phyloP scores from a whole-genome alignment of 2,329 filamentous ascomycete species.

The Saccharata proteae region DNA sequence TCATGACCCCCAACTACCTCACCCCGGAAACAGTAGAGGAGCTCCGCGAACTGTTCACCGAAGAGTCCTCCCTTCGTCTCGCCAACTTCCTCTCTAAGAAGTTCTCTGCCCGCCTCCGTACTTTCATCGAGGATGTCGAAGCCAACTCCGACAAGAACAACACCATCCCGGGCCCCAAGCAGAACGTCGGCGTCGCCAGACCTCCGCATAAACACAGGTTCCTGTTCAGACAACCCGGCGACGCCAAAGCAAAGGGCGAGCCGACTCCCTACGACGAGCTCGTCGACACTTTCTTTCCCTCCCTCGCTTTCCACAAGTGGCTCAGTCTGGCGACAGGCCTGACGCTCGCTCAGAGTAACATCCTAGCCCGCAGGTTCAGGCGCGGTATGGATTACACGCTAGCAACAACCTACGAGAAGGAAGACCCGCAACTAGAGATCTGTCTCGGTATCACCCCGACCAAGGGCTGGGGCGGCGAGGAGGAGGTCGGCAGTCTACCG shows the following conservation, averaged over 20 bases:
- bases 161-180: constrained; percentile 19
- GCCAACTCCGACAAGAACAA: constrained; percentile 42
- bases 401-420: constrained; percentile 66
- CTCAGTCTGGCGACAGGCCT: constrained; percentile 71
- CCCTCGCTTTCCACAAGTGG: constrained; percentile 79
- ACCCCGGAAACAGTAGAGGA: constrained; percentile 84
- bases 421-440: constrained; percentile 69
- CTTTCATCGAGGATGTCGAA: constrained; percentile 48
- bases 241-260: constrained; percentile 20
- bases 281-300: constrained; percentile 71
- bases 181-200: constrained; percentile 51
- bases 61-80: constrained; percentile 74
- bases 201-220: constrained; percentile 95
- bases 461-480: constrained; percentile 59
- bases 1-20: constrained; percentile 79
- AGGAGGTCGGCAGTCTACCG: constrained; percentile 25
- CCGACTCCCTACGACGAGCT: constrained; percentile 55
- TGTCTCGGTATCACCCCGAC: constrained; percentile 81
- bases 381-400: constrained; percentile 84
- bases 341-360: constrained; percentile 57
- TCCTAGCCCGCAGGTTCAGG: constrained; percentile 79
- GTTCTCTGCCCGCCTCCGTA: constrained; percentile 59
- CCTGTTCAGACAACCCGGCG: constrained; percentile 57
- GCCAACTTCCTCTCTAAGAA: constrained; percentile 66
- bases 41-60: constrained; percentile 65